These are phyloP conservation scores for Chrysanthemum lavandulifolium DNA, from an alignment of 129 eudicot species.

Conservation along the genomic window DNA sequence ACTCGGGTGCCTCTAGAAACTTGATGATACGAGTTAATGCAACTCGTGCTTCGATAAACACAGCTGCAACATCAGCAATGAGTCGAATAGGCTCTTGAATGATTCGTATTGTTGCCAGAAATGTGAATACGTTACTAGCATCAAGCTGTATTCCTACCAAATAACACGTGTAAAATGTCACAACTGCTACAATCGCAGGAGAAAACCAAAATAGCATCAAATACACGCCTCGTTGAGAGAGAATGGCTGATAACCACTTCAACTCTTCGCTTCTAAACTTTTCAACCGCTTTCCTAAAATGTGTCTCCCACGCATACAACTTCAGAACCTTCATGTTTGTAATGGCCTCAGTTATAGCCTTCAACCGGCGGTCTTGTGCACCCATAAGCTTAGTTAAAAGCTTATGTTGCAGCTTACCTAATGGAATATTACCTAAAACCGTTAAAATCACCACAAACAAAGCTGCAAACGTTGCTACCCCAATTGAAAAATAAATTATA, in stretches of 20 bases:
- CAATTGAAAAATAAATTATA: slow-evolving; percentile 42
- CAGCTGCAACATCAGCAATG: slow-evolving; percentile 50
- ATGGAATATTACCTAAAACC: slow-evolving; percentile 47
- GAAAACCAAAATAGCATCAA: slow-evolving; percentile 53
- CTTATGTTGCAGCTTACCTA: slow-evolving; percentile 54
- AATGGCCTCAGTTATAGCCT: slow-evolving; percentile 55
- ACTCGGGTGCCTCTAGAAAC: slow-evolving; percentile 68
- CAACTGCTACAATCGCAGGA: slow-evolving; percentile 37
- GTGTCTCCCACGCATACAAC: slow-evolving; percentile 64
- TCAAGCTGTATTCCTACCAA: slow-evolving; percentile 33
- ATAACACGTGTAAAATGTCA: slow-evolving; percentile 55
- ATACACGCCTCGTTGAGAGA: slow-evolving; percentile 40
- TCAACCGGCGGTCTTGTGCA: slow-evolving; percentile 52
- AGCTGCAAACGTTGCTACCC: slow-evolving; percentile 52
- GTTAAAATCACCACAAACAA: slow-evolving; percentile 37
- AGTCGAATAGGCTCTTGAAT: slow-evolving; percentile 55
- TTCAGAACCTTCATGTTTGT: slow-evolving; percentile 63
- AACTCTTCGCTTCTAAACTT: slow-evolving; percentile 40
- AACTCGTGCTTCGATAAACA: slow-evolving; percentile 53
- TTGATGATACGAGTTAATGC: slow-evolving; percentile 47
- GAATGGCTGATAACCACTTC: slow-evolving; percentile 34
- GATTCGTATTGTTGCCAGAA: slow-evolving; percentile 58
- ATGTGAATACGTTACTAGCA: slow-evolving; percentile 56
- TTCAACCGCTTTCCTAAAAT: slow-evolving; percentile 44
- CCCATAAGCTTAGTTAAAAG: slow-evolving; percentile 46